Evolutionary conservation across 2,329 filamentous ascomycete species (phyloP), one percentile per base, ranked within the genome.

Genomic region (Ophiostoma sp.): DNA sequence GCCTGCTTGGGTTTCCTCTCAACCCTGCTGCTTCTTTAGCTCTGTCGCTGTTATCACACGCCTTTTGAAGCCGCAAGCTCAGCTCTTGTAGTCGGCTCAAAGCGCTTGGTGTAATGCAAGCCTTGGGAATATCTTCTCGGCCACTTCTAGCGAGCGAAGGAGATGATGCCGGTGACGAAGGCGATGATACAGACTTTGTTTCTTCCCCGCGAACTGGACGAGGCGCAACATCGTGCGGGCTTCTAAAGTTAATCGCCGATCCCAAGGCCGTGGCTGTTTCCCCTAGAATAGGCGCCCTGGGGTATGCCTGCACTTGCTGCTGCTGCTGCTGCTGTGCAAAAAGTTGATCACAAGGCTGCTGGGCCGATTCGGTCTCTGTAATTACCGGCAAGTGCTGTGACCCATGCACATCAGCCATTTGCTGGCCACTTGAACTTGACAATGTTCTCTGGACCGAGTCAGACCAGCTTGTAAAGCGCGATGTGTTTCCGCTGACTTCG

Each of bases 381-480:
- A 72, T 72, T 10, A 60, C 65, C 4, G 72, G 57, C 33, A 72
- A 23, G 5, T 69, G 69, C 35, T 68, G 70, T 0, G 39, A n/a
- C 7, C 10, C 62, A 10, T 23, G 36, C 4, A 67, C 67, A 0
- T 6, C 44, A 27, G 62, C 31, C 1, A 39, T n/a, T 7, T 31
- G 69, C 10, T 44, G 66, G n/a, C 39, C 36, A 68, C 69, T 73
- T 13, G 68, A 48, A 7, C 27, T 67, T 0, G 70, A 71, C 1
- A 72, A 71, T 7, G 71, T 35, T 52, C 23, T 71, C 0, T 48
- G 70, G 1, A 62, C 35, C 1, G 72, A 73, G 67, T 70, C 73
- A 1, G 73, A 73, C 72, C 72, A 74, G 57, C 73, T 74, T 3
- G 73, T 74, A 17, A 74, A 74, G 1, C 73, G 71, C 1, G 73